Base-by-base conservation (phyloP, 805 yeast genomes). In the Sporopachydermia quercuum region DNA sequence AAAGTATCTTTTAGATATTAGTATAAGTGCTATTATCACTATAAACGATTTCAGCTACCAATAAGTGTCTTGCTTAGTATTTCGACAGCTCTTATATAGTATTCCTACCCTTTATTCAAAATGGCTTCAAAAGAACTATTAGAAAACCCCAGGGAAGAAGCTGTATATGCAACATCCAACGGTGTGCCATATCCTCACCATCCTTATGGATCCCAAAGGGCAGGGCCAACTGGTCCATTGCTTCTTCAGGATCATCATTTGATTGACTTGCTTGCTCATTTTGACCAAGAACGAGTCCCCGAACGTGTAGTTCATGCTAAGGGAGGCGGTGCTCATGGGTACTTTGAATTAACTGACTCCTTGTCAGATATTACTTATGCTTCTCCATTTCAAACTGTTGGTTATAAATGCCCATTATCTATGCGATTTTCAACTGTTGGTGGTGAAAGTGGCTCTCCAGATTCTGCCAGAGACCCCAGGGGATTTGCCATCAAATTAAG, bases 301-400 rank as follows among this genome's bases (percentile, higher is more conserved):
- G 81, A 75, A 58, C 67, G 81, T 49, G 78, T 74, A 35, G 81
- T 74, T 34, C 81, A 74, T 51, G 79, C 79, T 40, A 72, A 72
- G 53, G 81, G 81, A 40, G 71, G 74, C 38, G 81, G 79, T 44
- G 77, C 77, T 35, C 70, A 63, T 50, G 76, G 78, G 34, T 62
- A 61, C 45, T 74, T 75, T 45, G 78, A 70, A 51, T 63, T 69
- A 48, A 72, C 79, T 16, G 76, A 74, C 52, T 70, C 74, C 23
- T 57, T 73, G 40, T 55, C 66, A 6, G 80, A 74, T 48, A 50
- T 74, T 40, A 64, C 71, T 15, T 57, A 42, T 45, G 70, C 70
- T 8, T 54, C 62, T 35, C 62, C 66, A 14, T 62, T 64, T 49
- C 66, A 61, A 44, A 47, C 52, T 1, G 57, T 48, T 5, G 70